Percentiles rank a stretch among this genome's conserved stretches.
Conservation (phyloP, 768 basidiomycete genomes). For the Auricularia sp. region DNA sequence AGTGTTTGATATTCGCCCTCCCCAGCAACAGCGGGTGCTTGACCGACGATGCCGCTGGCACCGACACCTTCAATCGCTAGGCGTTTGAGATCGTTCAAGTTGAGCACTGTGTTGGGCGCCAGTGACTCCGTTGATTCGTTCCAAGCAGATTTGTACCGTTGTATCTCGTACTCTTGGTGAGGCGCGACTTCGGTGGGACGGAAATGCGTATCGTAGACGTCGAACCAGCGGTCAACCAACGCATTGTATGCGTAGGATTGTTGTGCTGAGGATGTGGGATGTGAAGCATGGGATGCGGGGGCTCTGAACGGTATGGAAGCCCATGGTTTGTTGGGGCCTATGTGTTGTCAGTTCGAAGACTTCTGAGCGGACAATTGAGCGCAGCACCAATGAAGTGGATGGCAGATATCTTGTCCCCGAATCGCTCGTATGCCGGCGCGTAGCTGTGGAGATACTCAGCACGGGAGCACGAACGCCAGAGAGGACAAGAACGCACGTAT, state of each 20-base stretch:
- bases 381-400: constrained; percentile 74
- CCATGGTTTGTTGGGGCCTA: constrained; percentile 88
- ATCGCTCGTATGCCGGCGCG: constrained; percentile 92
- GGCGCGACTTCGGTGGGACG: constrained; percentile 41
- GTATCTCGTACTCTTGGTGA: constrained; percentile 46
- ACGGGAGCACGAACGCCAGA: constrained; percentile 14
- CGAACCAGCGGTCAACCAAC: constrained; percentile 85
- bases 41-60: constrained; percentile 10
- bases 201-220: constrained; percentile 81
- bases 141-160: constrained; percentile 69
- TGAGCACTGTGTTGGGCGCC: constrained; percentile 13
- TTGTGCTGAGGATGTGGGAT: constrained; percentile 21
- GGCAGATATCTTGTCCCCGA: constrained; percentile 73
- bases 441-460: constrained; percentile 45
- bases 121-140: constrained; percentile 27
- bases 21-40: constrained; percentile 16
- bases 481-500: constrained; percentile 49
- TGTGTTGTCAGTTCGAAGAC: not conserved
- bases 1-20: constrained; percentile 71
- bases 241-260: constrained; percentile 66
- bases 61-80: constrained; percentile 51
- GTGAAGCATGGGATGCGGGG: constrained; percentile 34
- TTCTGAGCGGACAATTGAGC: not conserved
- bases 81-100: constrained; percentile 51
- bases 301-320: constrained; percentile 58